Base-by-base conservation (phyloP, 148 eudicot genomes). In the Persicaria tinctoria region DNA sequence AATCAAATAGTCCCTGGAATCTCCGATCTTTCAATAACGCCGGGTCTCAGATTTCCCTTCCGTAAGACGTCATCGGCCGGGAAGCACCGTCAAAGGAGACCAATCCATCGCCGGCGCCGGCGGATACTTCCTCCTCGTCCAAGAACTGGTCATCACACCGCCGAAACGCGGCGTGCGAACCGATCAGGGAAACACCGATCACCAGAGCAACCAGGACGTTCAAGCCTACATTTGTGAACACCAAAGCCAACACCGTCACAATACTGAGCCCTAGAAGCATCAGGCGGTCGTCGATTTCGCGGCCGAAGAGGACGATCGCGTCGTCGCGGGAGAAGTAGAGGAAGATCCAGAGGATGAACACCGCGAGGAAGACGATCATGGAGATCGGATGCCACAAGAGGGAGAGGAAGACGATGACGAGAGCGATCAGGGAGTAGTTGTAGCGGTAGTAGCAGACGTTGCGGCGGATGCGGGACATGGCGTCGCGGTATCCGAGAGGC, bases 381-480 rank as follows among this genome's bases (percentile, higher is more conserved):
- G 96, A 88, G 3, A 87, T 9, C 0, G 96, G 93, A 79, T 88
- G 88, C 82, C 79, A 92, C 0, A 90, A 11, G n/a, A 92, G 87
- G 86, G 86, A 77, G 53, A 85, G 79, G 80, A 92, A 90, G 68
- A 92, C 71, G 70, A 87, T 75, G 49, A 80, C 0, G 17, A 90
- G 80, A 44, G 81, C 74, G 69, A 83, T 73, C 13, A 88, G 54
- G 6, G 92, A 66, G 91, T 92, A 92, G 63, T 92, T 92, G 83
- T 64, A 78, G 38, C 92, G 88, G 82, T 89, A 90, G 79, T 86
- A 83, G 82, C 74, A 62, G 70, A 84, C 68, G 81, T 92, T 92
- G 7, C 86, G 84, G 18, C 91, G 82, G 77, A 88, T 32, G 8
- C 91, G 83, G 27, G 86, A 16, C 70, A 75, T 84, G 79, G 88